These are phyloP conservation scores for Coniochaeta sp. DNA, from an alignment of 2,329 filamentous ascomycete genomes.

Conservation along the genomic window DNA sequence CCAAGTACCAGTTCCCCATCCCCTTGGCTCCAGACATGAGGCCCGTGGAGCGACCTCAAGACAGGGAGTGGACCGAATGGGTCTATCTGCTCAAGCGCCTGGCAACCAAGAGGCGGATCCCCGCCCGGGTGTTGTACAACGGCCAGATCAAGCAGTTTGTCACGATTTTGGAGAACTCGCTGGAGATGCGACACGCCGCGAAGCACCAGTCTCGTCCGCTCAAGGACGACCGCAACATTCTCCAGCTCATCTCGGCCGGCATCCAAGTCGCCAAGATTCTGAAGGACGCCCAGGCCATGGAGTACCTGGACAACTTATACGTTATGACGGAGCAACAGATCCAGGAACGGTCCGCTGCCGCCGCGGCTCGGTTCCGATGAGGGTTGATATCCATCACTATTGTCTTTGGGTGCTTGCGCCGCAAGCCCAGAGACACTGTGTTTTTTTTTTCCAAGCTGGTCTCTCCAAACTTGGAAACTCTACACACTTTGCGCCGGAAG, in stretches of 20 bases:
- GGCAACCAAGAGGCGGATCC: slow-evolving; percentile 79
- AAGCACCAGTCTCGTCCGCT: slow-evolving; percentile 77
- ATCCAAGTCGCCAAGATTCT: slow-evolving; percentile 84
- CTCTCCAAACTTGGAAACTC: neutral
- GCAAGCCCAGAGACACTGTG: neutral
- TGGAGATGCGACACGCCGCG: slow-evolving; percentile 80
- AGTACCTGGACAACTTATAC: slow-evolving; percentile 74
- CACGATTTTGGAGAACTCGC: slow-evolving; percentile 78
- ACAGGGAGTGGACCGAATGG: slow-evolving; percentile 89
- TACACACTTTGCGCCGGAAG: neutral
- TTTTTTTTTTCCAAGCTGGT: neutral
- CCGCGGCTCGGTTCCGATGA: neutral
- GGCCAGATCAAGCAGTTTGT: slow-evolving; percentile 89
- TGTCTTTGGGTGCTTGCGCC: neutral
- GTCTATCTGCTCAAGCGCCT: slow-evolving; percentile 80
- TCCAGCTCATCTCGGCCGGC: slow-evolving; percentile 80
- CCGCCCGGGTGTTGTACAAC: slow-evolving; percentile 76
- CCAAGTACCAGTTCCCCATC: slow-evolving; percentile 86
- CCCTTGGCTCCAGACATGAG: slow-evolving; percentile 77
- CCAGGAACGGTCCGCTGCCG: slow-evolving; percentile 51
- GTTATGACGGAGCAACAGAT: slow-evolving; percentile 74
- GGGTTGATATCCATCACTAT: neutral
- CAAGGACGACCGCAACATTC: slow-evolving; percentile 82
- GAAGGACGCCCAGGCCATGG: slow-evolving; percentile 78
- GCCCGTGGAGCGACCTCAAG: slow-evolving; percentile 64